A percentile compares a stretch with the other conserved stretches of the same genome.
Conservation (phyloP, 352 stramenopile genomes). For the Phytophthora idaei region DNA sequence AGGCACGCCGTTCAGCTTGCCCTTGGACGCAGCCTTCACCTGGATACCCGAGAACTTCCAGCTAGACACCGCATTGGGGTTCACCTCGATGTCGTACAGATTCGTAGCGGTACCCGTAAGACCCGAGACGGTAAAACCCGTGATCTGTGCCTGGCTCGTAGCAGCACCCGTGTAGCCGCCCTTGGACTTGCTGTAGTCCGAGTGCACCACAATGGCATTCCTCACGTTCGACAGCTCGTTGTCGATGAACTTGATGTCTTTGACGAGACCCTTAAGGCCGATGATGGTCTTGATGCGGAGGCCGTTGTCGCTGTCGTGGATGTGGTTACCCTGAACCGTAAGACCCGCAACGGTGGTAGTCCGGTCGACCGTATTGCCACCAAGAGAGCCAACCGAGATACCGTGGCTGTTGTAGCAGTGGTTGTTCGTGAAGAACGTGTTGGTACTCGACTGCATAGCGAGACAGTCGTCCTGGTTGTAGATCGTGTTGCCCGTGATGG, state of each 20-base stretch:
- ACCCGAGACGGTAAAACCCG: conserved; percentile 12
- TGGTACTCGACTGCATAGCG: conserved; percentile 25
- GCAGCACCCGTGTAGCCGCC: conserved; percentile 30
- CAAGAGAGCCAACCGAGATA: conserved; percentile 42
- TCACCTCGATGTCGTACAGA: conserved; percentile 29
- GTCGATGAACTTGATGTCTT: conserved; percentile 19
- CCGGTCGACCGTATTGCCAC: conserved; percentile 42
- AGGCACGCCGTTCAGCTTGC: conserved; percentile 24
- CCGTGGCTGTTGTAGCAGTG: conserved; percentile 19
- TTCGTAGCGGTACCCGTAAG: conserved; percentile 27
- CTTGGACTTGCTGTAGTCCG: conserved; percentile 24
- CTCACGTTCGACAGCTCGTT: conserved; percentile 29
- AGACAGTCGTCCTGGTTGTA: conserved; percentile 26
- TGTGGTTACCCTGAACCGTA: conserved; percentile 33
- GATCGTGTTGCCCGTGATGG: conserved; percentile 24
- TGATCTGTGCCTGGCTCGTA: conserved; percentile 23
- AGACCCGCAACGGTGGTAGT: conserved; percentile 33
- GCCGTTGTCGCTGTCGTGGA: conserved; percentile 31
- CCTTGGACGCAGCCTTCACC: conserved; percentile 16
- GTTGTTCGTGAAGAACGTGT: conserved; percentile 27
- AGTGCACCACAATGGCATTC: conserved; percentile 21
- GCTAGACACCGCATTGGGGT: neutral
- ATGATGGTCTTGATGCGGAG: conserved; percentile 30
- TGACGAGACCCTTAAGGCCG: conserved; percentile 29
- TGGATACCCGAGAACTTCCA: neutral